These are phyloP conservation scores for Jamesozyma piceae DNA, from an alignment of 805 yeast genomes.

Conservation along the genomic window DNA sequence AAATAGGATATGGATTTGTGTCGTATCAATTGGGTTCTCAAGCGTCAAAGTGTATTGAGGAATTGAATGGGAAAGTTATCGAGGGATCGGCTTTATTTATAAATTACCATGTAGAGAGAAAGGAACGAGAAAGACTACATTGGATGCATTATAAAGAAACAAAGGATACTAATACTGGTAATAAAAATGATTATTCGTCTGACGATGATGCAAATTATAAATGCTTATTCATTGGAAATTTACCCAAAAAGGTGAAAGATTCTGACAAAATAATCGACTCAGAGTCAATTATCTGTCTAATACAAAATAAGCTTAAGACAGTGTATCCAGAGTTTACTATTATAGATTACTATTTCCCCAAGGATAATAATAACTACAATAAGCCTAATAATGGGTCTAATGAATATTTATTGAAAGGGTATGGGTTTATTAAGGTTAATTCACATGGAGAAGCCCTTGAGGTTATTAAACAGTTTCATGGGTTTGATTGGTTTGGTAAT, in stretches of 20 bases:
- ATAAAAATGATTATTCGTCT: not conserved
- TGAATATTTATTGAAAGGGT: constrained; percentile 28
- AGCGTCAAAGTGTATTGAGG: constrained; percentile 54
- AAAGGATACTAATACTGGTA: constrained; percentile 18
- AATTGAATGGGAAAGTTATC: constrained; percentile 37
- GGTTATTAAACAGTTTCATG: constrained; percentile 42
- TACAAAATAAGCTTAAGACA: constrained; percentile 37
- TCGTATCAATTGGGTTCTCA: constrained; percentile 47
- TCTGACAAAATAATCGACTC: constrained; percentile 24
- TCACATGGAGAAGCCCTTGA: constrained; percentile 40
- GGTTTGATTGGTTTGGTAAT: constrained; percentile 30
- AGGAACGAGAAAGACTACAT: constrained; percentile 41
- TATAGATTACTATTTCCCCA: constrained; percentile 27
- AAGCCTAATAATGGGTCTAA: constrained; percentile 4
- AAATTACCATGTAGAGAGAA: constrained; percentile 56
- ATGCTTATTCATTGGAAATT: constrained; percentile 45
- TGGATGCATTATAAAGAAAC: constrained; percentile 33
- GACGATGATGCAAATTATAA: constrained; percentile 36
- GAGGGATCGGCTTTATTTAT: constrained; percentile 35
- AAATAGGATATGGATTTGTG: constrained; percentile 54
- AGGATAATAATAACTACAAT: constrained; percentile 8
- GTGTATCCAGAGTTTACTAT: constrained; percentile 30
- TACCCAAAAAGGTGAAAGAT: constrained; percentile 33
- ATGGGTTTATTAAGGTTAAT: constrained; percentile 46
- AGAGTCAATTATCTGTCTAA: constrained; percentile 30